A percentile compares a stretch with the other conserved stretches of the same genome.
phyloP scores from a whole-genome alignment of 257 asterid species.

The Henckelia pumila region DNA sequence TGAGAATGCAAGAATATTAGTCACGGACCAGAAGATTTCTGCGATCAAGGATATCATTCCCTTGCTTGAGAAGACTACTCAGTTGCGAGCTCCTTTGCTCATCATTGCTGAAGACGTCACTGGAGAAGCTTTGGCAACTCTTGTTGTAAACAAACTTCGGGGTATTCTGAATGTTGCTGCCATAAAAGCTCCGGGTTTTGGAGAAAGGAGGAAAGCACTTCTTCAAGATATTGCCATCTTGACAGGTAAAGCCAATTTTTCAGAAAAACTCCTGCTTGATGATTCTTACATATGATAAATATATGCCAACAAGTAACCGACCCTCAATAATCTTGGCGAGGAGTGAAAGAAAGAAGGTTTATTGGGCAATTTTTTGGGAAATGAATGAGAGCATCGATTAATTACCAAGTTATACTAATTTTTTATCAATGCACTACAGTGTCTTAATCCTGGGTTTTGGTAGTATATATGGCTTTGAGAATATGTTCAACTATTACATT shows the following conservation, averaged over 20 bases:
- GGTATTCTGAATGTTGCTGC: constrained; percentile 95
- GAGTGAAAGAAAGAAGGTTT: not conserved
- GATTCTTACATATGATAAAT: not conserved
- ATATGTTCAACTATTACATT: not conserved
- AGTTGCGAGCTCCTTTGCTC: constrained; percentile 76
- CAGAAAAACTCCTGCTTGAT: not conserved
- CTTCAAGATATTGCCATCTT: constrained; percentile 95
- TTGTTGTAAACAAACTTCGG: constrained; percentile 91
- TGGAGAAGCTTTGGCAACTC: constrained; percentile 98
- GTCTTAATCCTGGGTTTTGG: not conserved
- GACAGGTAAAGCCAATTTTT: constrained; percentile 50
- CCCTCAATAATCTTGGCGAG: not conserved
- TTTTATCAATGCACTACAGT: not conserved
- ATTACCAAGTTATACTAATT: not conserved
- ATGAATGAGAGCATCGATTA: not conserved
- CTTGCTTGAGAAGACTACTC: constrained; percentile 79
- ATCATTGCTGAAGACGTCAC: constrained; percentile 90
- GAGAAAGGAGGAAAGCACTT: constrained; percentile 91
- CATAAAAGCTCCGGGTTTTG: constrained; percentile 99
- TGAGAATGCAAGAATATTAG: constrained; percentile 74
- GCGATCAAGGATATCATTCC: constrained; percentile 92
- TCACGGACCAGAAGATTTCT: constrained; percentile 88
- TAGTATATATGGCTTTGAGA: not conserved
- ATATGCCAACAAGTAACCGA: not conserved
- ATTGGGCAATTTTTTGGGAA: not conserved